Evolutionary conservation across 2,329 filamentous ascomycete species (phyloP), one percentile per base, ranked within the genome.

Genomic region (Microsporum ferrugineum): DNA sequence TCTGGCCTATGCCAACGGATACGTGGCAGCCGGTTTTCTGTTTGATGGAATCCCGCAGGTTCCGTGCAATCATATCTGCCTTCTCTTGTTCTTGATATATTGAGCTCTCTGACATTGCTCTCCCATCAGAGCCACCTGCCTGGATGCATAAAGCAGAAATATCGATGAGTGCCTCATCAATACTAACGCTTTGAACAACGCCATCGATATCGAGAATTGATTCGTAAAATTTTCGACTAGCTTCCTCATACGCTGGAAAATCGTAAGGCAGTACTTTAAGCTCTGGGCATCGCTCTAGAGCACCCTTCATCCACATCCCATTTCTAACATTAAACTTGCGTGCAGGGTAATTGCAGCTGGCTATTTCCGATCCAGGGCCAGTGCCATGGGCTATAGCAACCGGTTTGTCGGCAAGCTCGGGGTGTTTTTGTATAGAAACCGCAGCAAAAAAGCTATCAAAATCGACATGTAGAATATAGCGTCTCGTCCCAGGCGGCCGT

Each of bases 361-460:
- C 94, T 68, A 99, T 97, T 71, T 99, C 94, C 0, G 92, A 96
- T 0, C 89, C 90, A 29, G 83, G 84, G 0, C 92, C 92, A 51
- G 82, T 82, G 3, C 92, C 88, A 70, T 99, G 94, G 2, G 94
- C 92, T 38, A 99, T 88, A 0, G 89, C 94, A 1, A 88, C 85
- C 0, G 95, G 94, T 69, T 91, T 92, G 58, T 88, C 85, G 43
- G 80, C 77, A 63, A 84, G 86, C 23, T 95, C 84, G 0, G 92
- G 91, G 29, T 85, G 80, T 60, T 85, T 88, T 67, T 91, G 90
- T 17, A 88, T 74, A 0, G 94, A 96, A 0, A 99, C 89, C 0
- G 95, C 89, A 62, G 91, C 96, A 73, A 99, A 99, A 76, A 99
- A 99, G 73, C 91, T 94, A 75, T 99, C 95, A 72, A 99, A 99